phyloP scores from a whole-genome alignment of 2,329 filamentous ascomycete species.

The Thermomyces lanuginosus region DNA sequence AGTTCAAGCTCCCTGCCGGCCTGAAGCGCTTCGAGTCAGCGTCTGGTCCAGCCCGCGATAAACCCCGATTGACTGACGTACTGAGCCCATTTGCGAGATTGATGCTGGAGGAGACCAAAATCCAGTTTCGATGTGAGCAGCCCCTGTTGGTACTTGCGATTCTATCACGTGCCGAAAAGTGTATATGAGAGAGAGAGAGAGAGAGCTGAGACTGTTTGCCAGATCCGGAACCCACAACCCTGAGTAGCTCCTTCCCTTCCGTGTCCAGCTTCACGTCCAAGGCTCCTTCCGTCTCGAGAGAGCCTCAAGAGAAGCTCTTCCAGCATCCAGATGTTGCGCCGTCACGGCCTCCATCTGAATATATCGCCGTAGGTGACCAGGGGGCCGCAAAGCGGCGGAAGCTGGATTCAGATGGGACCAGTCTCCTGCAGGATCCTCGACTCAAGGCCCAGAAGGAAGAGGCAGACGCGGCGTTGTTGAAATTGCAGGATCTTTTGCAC shows the following conservation, averaged over 20 bases:
- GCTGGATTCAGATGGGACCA: conserved; percentile 38
- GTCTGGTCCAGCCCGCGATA: conserved; percentile 8
- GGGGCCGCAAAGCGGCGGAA: conserved; percentile 29
- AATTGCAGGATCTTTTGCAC: conserved; percentile 52
- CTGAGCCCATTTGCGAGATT: conserved; percentile 40
- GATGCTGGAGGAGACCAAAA: conserved; percentile 33
- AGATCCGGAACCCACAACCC: conserved; percentile 16
- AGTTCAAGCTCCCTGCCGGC: conserved; percentile 26
- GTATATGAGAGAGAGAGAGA: no score
- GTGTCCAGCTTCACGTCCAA: not conserved
- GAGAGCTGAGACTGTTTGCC: conserved; percentile 2
- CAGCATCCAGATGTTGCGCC: conserved; percentile 35
- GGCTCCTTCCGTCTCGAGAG: conserved; percentile 20
- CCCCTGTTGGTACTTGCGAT: not conserved
- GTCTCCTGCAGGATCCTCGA: conserved; percentile 43
- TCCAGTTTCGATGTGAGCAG: conserved; percentile 28
- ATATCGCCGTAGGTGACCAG: conserved; percentile 22
- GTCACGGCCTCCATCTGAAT: conserved; percentile 27
- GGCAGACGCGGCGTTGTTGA: conserved; percentile 55
- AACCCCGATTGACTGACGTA: conserved; percentile 12
- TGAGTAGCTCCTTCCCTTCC: conserved; percentile 7
- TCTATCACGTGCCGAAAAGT: conserved; percentile 2
- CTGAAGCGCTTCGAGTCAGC: conserved; percentile 10
- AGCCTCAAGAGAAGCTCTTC: conserved; percentile 9
- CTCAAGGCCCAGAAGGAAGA: conserved; percentile 63